phyloP scores from a whole-genome alignment of 139 green algal genomes.

The Zygnema circumcarinatum region DNA sequence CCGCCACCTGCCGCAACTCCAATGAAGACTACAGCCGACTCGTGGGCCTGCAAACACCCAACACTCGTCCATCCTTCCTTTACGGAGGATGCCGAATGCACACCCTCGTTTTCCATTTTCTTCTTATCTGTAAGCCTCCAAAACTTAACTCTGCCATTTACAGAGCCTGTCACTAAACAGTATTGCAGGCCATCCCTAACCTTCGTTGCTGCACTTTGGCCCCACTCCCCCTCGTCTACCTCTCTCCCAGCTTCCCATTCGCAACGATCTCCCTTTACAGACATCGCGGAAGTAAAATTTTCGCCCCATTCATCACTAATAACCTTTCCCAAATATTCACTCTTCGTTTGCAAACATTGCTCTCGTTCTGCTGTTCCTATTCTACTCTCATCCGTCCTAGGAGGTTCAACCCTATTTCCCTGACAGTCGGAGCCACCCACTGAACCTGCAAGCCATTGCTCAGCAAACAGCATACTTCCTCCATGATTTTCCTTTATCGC shows the following conservation, averaged over 20 bases:
- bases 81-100: not conserved
- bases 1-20: not conserved
- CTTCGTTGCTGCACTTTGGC: not conserved
- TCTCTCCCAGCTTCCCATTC: not conserved
- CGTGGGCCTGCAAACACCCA: not conserved
- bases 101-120: not conserved
- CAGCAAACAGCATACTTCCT: not conserved
- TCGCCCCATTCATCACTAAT: no score
- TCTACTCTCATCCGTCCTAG: no score
- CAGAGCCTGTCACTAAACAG: not conserved
- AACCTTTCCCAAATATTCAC: no score
- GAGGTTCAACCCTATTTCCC: no score
- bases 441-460: not conserved
- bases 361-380: no score
- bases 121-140: not conserved
- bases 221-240: not conserved
- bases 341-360: no score
- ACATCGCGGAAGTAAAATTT: no score
- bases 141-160: not conserved
- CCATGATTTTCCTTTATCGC: not conserved
- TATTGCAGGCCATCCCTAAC: not conserved
- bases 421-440: not conserved
- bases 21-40: not conserved
- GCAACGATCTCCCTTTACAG: no score
- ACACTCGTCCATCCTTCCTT: not conserved